Evolutionary conservation across 129 eudicot species (phyloP).

Genomic region (Glebionis coronaria): DNA sequence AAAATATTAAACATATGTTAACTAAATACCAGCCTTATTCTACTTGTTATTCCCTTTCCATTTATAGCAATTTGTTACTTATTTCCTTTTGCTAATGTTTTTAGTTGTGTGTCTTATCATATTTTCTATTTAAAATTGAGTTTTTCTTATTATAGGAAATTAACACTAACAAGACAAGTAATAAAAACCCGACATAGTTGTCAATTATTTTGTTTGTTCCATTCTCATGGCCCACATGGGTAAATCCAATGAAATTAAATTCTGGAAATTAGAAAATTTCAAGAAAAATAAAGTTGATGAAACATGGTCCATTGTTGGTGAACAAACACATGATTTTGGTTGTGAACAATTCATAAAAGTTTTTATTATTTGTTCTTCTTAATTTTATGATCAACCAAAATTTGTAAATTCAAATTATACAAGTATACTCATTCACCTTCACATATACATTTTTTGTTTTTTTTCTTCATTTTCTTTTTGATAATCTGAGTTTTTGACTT

Average conservation of each 20-base stretch:
- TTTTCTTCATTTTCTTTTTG: no score
- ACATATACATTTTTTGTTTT: no score
- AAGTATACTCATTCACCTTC: neutral
- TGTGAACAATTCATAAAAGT: neutral
- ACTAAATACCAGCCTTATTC: neutral
- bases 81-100: conserved; percentile 17
- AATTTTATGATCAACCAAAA: neutral
- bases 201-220: neutral
- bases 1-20: neutral
- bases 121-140: neutral
- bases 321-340: conserved; percentile 17
- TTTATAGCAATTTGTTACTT: conserved; percentile 19
- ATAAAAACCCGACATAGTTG: neutral
- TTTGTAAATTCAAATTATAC: neutral
- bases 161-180: neutral
- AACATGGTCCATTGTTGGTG: conserved; percentile 11
- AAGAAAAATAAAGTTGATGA: neutral
- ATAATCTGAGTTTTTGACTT: no score
- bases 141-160: neutral
- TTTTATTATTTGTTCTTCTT: neutral
- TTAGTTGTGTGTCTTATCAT: neutral
- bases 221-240: neutral
- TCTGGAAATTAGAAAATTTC: no score
- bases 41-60: conserved; percentile 22
- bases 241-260: neutral